Evolutionary conservation across 352 stramenopile species (phyloP), one percentile per base, ranked within the genome.

Genomic region (Pythium dissotocum): DNA sequence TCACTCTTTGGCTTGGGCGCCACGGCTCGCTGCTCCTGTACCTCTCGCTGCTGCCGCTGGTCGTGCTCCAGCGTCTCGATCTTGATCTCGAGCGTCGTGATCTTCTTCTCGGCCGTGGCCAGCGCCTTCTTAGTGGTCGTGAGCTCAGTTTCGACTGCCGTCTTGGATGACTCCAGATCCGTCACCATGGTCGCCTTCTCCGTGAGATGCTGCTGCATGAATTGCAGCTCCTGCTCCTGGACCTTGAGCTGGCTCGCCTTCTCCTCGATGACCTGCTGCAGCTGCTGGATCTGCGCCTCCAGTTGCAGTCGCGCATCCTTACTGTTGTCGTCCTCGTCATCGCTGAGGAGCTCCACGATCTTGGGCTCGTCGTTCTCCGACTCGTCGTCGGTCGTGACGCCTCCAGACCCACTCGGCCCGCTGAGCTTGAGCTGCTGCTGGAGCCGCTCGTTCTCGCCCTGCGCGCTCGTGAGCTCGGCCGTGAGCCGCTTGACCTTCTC

Each of bases 401-500:
- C 35, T 33, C 51, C 54, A 44, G 21, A 58, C n/a, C 48, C 67
- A 32, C 65, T 44, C 26, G 46, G 7, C n/a, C 55, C 16, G 21
- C n/a, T 58, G 7, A 55, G 42, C 53, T 83, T 66, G 0, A 87
- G 75, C 62, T 83, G 61, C 36, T 58, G 65, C 10, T 76, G 72
- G 2, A 93, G 69, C 26, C 69, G 69, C 36, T 70, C 30, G 44
- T 91, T 93, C 36, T 90, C 83, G 18, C 81, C 75, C 0, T 80
- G 82, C 0, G 78, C 77, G 26, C 71, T 71, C 2, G 65, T 61
- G 51, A 91, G 63, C 66, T 83, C 70, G 16, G 73, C 68, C 12
- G 82, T 82, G 1, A 91, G 68, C 40, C 87, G 77, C 49, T 82
- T 81, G 0, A 93, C 83, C 52, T 89, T 87, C 24, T 91, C 85